A percentile compares a stretch with the other conserved stretches of the same genome.
Evolutionary conservation across 345 rosid genomes (phyloP).

Genomic region (Hibiscus mutabilis): DNA sequence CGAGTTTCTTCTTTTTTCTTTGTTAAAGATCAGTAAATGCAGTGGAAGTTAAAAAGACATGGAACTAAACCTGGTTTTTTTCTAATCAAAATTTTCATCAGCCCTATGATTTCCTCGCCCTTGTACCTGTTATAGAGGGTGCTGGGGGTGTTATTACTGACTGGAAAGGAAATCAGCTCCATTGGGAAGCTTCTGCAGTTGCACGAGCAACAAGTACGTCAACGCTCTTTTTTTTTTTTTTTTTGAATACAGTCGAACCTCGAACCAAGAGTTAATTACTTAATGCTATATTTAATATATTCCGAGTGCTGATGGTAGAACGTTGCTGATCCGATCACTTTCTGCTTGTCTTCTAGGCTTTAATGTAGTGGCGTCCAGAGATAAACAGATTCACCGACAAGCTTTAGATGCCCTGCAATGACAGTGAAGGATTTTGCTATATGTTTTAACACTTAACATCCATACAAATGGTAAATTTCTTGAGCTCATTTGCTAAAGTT

Average conservation of each 20-base stretch:
- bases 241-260: not conserved
- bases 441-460: not conserved
- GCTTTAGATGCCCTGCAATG: slow-evolving; percentile 41
- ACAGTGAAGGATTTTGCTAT: slow-evolving; percentile 16
- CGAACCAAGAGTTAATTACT: not conserved
- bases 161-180: slow-evolving; percentile 64
- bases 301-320: not conserved
- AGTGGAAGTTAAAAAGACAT: not conserved
- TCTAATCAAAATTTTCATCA: slow-evolving; percentile 16
- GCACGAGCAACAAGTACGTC: slow-evolving; percentile 51
- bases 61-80: not conserved
- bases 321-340: not conserved
- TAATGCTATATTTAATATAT: not conserved
- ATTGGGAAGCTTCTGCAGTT: slow-evolving; percentile 74
- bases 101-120: slow-evolving; percentile 91
- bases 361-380: slow-evolving; percentile 41
- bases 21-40: not conserved
- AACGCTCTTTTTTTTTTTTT: not conserved
- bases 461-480: not conserved
- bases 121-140: slow-evolving; percentile 87
- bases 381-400: slow-evolving; percentile 49
- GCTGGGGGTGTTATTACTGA: slow-evolving; percentile 84
- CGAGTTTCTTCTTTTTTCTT: slow-evolving; percentile 1
- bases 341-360: slow-evolving; percentile 6
- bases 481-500: not conserved